A percentile compares a stretch with the other conserved stretches of the same genome.
These are phyloP conservation scores for Annona cherimola DNA, from an alignment of 164 flowering plant species.

Conservation along the genomic window DNA sequence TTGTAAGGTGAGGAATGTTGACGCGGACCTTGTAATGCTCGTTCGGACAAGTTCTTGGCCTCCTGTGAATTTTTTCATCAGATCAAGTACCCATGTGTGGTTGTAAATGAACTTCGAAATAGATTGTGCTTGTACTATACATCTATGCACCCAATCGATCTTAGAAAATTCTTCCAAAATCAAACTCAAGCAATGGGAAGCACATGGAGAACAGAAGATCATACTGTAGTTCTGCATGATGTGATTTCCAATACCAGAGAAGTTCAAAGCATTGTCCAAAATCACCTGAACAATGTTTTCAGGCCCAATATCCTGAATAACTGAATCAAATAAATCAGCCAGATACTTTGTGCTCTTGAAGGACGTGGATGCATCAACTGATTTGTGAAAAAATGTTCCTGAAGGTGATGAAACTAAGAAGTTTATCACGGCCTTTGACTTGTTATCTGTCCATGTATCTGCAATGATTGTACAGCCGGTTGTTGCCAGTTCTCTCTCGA, in stretches of 20 bases:
- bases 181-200: slow-evolving; percentile 64
- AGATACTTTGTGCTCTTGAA: slow-evolving; percentile 65
- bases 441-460: slow-evolving; percentile 90
- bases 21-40: slow-evolving; percentile 63
- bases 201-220: slow-evolving; percentile 79
- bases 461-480: slow-evolving; percentile 88
- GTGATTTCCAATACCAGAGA: slow-evolving; percentile 52
- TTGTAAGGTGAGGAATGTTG: slow-evolving; percentile 74
- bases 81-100: slow-evolving; percentile 55
- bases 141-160: slow-evolving; percentile 80
- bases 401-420: slow-evolving; percentile 86
- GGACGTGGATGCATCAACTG: slow-evolving; percentile 76
- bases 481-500: slow-evolving; percentile 73
- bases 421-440: slow-evolving; percentile 71
- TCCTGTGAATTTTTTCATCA: slow-evolving; percentile 74
- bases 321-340: slow-evolving; percentile 69
- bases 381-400: slow-evolving; percentile 79
- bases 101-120: slow-evolving; percentile 79
- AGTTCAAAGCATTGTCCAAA: slow-evolving; percentile 58
- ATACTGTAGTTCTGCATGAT: slow-evolving; percentile 62
- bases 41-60: slow-evolving; percentile 72
- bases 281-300: slow-evolving; percentile 90
- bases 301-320: slow-evolving; percentile 80
- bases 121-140: slow-evolving; percentile 72
- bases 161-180: slow-evolving; percentile 86